These are phyloP conservation scores for Gomphus sp. DNA, from an alignment of 1,284 basidiomycete species.

Conservation along the genomic window DNA sequence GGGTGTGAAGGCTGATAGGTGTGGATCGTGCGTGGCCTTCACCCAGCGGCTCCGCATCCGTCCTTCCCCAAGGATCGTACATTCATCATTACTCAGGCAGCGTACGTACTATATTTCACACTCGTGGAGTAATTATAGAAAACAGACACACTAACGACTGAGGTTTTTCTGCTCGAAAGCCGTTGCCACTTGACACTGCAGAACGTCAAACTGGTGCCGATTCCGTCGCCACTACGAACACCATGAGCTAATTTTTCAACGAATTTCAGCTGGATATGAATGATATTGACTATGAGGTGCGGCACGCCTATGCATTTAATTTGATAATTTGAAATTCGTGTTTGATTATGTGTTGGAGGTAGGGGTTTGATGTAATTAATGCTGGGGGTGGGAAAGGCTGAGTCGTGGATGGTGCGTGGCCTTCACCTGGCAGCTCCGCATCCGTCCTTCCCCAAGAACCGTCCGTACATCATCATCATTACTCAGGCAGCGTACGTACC, in stretches of 20 bases:
- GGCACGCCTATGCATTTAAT: not conserved
- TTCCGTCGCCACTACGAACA: too few species aligned
- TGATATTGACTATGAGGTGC: conserved; percentile 37
- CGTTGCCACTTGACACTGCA: too few species aligned
- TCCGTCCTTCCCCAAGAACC: conserved; percentile 24
- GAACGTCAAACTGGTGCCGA: conserved; percentile 30
- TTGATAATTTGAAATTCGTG: not conserved
- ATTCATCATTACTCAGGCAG: conserved; percentile 29
- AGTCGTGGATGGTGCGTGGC: conserved; percentile 33
- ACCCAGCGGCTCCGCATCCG: conserved; percentile 28
- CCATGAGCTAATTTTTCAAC: too few species aligned
- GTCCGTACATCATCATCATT: conserved; percentile 27
- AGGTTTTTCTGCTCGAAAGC: not conserved
- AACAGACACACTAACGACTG: not conserved
- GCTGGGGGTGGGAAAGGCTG: conserved; percentile 27
- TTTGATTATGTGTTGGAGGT: not conserved
- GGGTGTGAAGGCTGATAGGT: conserved; percentile 28
- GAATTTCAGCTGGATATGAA: too few species aligned
- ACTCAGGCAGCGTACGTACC: conserved; percentile 29
- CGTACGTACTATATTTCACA: conserved; percentile 20
- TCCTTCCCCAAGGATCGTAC: conserved; percentile 26
- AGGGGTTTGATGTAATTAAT: conserved; percentile 41
- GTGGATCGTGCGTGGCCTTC: conserved; percentile 35
- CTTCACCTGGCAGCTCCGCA: conserved; percentile 32
- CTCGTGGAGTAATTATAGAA: too few species aligned